Conservation (phyloP, 2,329 filamentous ascomycete species). For the Tolypocladium amazonense region DNA sequence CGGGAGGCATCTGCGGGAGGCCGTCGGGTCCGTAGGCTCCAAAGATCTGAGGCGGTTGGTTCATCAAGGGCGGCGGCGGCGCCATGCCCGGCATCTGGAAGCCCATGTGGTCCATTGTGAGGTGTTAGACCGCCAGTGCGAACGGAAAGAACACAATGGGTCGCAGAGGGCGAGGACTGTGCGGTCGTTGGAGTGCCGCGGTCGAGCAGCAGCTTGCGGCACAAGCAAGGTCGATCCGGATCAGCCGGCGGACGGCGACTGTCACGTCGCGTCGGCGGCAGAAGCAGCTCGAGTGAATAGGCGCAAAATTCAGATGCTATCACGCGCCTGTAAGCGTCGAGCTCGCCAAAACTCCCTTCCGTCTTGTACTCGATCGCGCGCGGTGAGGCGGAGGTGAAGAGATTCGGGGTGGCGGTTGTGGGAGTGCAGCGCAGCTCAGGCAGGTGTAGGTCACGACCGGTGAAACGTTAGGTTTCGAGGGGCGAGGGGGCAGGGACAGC, state of each 20-base stretch:
- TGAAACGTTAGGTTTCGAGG: not conserved
- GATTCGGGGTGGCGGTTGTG: not conserved
- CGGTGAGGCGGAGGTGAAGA: not conserved
- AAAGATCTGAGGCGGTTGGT: slow-evolving; percentile 60
- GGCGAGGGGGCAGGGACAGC: not conserved
- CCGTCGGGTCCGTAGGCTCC: slow-evolving; percentile 51
- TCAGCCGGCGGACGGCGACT: not conserved
- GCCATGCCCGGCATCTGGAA: slow-evolving; percentile 49
- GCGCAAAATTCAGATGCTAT: not conserved
- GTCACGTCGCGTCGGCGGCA: not conserved
- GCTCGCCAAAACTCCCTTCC: not conserved
- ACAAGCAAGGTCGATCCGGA: not conserved
- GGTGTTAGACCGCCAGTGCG: not conserved
- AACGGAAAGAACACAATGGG: not conserved
- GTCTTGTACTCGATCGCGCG: not conserved
- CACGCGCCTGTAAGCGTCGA: not conserved
- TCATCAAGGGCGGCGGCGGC: slow-evolving; percentile 49
- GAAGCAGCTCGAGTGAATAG: not conserved
- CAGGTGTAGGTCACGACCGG: not conserved
- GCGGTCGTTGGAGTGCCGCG: not conserved
- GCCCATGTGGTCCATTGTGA: slow-evolving; percentile 35
- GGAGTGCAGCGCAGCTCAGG: not conserved
- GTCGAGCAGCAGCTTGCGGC: not conserved
- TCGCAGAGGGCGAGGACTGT: not conserved
- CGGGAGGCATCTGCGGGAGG: slow-evolving; percentile 45